phyloP scores from a whole-genome alignment of 2,329 filamentous ascomycete genomes.

The Aspergillus pseudoglaucus region DNA sequence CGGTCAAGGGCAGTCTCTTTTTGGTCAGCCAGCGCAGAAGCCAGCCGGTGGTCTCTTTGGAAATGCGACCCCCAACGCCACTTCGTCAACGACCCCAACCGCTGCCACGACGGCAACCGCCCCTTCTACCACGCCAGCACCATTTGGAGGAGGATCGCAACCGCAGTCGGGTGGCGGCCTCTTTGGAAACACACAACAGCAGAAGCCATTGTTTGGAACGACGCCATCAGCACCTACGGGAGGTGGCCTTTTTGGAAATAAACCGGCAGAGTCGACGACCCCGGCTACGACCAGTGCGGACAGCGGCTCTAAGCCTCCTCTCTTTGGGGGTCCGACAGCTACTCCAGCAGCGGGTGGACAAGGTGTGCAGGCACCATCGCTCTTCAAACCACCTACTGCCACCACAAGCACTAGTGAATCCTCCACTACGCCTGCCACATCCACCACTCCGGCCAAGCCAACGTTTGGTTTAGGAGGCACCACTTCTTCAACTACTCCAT shows the following conservation, averaged over 20 bases:
- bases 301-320: slow-evolving; percentile 17
- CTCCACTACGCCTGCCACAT: slow-evolving; percentile 19
- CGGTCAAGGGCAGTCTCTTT: slow-evolving; percentile 22
- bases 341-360: slow-evolving; percentile 11
- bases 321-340: slow-evolving; percentile 18
- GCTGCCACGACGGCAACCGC: slow-evolving; percentile 7
- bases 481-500: slow-evolving; percentile 24
- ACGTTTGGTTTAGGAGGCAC: slow-evolving; percentile 26
- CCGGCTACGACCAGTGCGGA: slow-evolving; percentile 17
- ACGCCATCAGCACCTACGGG: slow-evolving; percentile 12
- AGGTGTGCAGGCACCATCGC: slow-evolving; percentile 18
- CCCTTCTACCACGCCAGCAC: slow-evolving; percentile 17
- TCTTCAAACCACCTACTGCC: slow-evolving; percentile 23
- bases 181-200: slow-evolving; percentile 22
- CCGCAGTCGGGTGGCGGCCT: slow-evolving; percentile 24
- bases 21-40: slow-evolving; percentile 21
- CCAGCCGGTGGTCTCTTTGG: slow-evolving; percentile 22
- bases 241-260: slow-evolving; percentile 24
- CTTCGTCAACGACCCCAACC: slow-evolving; percentile 16
- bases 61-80: slow-evolving; percentile 18
- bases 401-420: slow-evolving; percentile 14
- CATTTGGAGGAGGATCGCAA: slow-evolving; percentile 16
- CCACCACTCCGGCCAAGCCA: slow-evolving; percentile 29
- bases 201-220: slow-evolving; percentile 24
- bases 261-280: slow-evolving; percentile 23